These are phyloP conservation scores for Globisporangium rhizosaccharum DNA, from an alignment of 352 stramenopile genomes.

Conservation along the genomic window DNA sequence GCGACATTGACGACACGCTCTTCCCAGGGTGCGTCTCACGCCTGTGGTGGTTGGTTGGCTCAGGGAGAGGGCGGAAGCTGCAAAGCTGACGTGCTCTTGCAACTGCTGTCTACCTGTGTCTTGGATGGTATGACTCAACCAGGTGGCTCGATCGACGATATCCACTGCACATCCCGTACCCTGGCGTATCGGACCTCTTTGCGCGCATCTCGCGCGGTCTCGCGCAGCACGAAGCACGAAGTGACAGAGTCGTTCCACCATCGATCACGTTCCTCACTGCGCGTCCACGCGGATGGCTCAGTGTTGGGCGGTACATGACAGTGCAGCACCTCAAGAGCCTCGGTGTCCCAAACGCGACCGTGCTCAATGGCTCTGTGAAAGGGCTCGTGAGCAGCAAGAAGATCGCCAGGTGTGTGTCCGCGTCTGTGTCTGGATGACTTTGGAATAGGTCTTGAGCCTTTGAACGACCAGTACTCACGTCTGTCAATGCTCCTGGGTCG, in stretches of 20 bases:
- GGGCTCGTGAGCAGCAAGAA: constrained; percentile 81
- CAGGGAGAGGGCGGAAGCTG: no score
- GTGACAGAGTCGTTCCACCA: constrained; percentile 26
- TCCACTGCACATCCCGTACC: constrained; percentile 72
- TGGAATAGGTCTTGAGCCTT: no score
- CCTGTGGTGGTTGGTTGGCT: neutral
- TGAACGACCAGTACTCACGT: neutral
- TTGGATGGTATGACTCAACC: no score
- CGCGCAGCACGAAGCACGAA: constrained; percentile 21
- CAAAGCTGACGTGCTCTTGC: neutral
- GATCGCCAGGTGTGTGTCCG: constrained; percentile 42
- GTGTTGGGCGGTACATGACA: constrained; percentile 71
- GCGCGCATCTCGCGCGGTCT: constrained; percentile 56
- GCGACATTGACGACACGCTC: constrained; percentile 83
- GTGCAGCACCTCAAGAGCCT: constrained; percentile 75
- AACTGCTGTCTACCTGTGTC: neutral
- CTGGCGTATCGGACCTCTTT: constrained; percentile 70
- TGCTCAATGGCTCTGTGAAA: constrained; percentile 74
- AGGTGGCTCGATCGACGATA: constrained; percentile 70
- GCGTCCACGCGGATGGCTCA: constrained; percentile 73
- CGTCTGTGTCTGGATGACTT: neutral
- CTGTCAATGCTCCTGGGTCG: neutral
- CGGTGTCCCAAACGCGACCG: constrained; percentile 64
- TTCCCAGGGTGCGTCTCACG: constrained; percentile 38
- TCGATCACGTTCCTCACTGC: constrained; percentile 82